phyloP scores from a whole-genome alignment of 495 filamentous ascomycete species.

The Lindgomyces ingoldianus region DNA sequence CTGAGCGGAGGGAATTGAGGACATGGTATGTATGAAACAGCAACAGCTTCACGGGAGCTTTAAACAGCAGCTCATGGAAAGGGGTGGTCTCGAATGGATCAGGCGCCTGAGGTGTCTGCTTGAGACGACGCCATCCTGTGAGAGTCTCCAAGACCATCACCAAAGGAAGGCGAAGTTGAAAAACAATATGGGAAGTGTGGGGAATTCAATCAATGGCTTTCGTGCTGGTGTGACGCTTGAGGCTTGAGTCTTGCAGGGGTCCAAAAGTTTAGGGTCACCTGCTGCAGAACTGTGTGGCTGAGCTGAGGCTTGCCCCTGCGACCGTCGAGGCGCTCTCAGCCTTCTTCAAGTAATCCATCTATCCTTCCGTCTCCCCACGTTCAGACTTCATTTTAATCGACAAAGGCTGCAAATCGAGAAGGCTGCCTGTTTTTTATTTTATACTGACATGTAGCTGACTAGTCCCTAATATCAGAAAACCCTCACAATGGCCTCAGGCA shows the following conservation, averaged over 20 bases:
- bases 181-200: not conserved
- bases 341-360: not conserved
- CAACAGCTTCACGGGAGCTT: conserved; percentile 54
- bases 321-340: not conserved
- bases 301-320: not conserved
- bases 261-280: not conserved
- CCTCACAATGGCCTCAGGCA: conserved; percentile 10
- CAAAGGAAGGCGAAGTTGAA: not conserved
- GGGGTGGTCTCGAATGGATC: conserved; percentile 55
- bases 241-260: not conserved
- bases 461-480: not conserved
- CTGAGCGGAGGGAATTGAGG: conserved; percentile 51
- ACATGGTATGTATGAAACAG: conserved; percentile 58
- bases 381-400: too few species aligned
- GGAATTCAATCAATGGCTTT: not conserved
- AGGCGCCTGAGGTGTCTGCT: not conserved
- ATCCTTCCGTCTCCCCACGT: not conserved
- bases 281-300: not conserved
- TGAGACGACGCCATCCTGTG: conserved; percentile 5
- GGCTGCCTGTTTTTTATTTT: not conserved
- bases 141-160: conserved; percentile 31
- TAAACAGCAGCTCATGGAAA: conserved; percentile 51
- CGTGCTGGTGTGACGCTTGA: not conserved
- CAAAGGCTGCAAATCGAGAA: not conserved
- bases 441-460: conserved; percentile 3